Percentiles rank a stretch among this genome's conserved stretches.
Conservation (phyloP, 495 filamentous ascomycete species). For the Aspergillus homomorphus region DNA sequence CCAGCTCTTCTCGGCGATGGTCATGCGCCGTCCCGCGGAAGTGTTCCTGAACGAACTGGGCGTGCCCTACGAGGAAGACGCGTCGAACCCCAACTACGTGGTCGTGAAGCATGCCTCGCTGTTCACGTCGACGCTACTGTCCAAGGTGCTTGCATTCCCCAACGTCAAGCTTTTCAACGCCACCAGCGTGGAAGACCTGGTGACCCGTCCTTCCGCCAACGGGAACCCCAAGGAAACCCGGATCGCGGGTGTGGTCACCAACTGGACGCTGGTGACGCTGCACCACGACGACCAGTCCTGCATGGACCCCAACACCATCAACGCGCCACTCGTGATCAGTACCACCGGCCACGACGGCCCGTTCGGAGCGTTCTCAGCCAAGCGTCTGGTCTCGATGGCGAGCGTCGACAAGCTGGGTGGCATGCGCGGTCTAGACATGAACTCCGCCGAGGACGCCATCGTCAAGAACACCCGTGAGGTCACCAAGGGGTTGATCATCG, state of each 20-base stretch:
- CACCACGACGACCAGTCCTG: slow-evolving; percentile 90
- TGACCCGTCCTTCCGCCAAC: slow-evolving; percentile 59
- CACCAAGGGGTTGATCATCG: slow-evolving; percentile 81
- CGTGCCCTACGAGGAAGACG: slow-evolving; percentile 83
- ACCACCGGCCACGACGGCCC: slow-evolving; percentile 91
- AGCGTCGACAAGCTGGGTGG: slow-evolving; percentile 77
- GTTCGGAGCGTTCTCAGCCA: slow-evolving; percentile 84
- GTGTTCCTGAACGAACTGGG: slow-evolving; percentile 75
- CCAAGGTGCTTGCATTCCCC: slow-evolving; percentile 73
- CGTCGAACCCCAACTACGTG: slow-evolving; percentile 76
- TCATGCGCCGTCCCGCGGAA: slow-evolving; percentile 89
- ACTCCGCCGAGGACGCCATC: slow-evolving; percentile 82
- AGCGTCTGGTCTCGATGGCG: slow-evolving; percentile 80
- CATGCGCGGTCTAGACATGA: slow-evolving; percentile 92
- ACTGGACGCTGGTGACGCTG: slow-evolving; percentile 89
- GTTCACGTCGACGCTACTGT: slow-evolving; percentile 82
- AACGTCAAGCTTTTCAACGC: slow-evolving; percentile 97
- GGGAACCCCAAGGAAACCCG: slow-evolving; percentile 49
- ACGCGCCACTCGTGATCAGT: slow-evolving; percentile 77
- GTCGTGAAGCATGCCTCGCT: slow-evolving; percentile 92
- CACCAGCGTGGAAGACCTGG: slow-evolving; percentile 84
- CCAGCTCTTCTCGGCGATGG: slow-evolving; percentile 89
- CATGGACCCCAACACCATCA: slow-evolving; percentile 97
- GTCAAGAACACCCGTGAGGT: slow-evolving; percentile 86
- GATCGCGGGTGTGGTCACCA: slow-evolving; percentile 85